Evolutionary conservation across 768 basidiomycete genomes (phyloP), one percentile per base, ranked within the genome.

Genomic region (Kockovaella imperatae): DNA sequence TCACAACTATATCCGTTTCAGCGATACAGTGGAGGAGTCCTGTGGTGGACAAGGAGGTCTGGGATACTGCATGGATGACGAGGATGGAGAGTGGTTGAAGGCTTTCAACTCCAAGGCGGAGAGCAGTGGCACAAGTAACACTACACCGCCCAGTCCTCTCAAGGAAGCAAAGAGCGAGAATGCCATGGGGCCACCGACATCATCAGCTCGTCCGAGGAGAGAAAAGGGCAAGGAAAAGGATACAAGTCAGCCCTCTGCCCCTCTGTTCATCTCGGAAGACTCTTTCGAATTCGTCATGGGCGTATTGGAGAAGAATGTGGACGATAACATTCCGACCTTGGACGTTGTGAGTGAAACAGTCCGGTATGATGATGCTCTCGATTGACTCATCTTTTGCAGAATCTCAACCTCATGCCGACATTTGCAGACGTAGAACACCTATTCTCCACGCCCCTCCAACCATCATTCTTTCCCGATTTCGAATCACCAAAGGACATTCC

Each of bases 231-330:
- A 87, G 68, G 86, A 86, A 47, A 82, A 83, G 1, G 87, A 91
- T 44, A 71, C 78, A 1, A 79, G 79, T 48, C 78, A 81, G 7
- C 25, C 57, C 18, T 59, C 53, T 18, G 49, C 55, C 14, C 50
- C 62, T 59, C 26, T 83, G n/a, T 72, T 76, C 45, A 83, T 97
- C 49, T 76, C 80, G 3, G 91, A 95, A 64, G 88, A 95, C 59
- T 84, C 89, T 60, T 93, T 97, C 54, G 95, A 99, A 70, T 77
- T 90, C 53, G 81, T 93, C 49, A 93, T 96, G 89, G 87, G 87
- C 18, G 69, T 97, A 40, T 83, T 93, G 60, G 95, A 99, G 75
- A 85, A 84, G 64, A 77, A 83, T 35, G 87, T 90, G 0, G 86
- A 91, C 56, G 86, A 89, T 62, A 85, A 83, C 66, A 83, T 84